Conservation (phyloP, 345 rosid species). For the Nephelium lappaceum region DNA sequence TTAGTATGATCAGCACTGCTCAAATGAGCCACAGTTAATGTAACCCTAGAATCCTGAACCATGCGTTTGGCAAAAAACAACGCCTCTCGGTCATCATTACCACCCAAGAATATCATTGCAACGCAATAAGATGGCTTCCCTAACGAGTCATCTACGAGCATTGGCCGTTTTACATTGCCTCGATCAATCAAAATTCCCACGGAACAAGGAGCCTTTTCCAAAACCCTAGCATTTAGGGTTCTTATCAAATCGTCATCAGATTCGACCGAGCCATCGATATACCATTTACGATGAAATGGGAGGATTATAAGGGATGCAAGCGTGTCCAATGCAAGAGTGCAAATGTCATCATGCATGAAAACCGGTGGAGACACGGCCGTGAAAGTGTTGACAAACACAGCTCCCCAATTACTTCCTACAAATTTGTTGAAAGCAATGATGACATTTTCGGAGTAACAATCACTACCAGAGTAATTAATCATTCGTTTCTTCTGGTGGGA, state of each 20-base stretch:
- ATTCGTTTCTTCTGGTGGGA: slow-evolving; percentile 45
- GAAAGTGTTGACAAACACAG: slow-evolving; percentile 19
- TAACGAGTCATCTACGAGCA: slow-evolving; percentile 3
- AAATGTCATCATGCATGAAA: slow-evolving; percentile 62
- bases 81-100: slow-evolving; percentile 66
- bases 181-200: slow-evolving; percentile 51
- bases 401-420: slow-evolving; percentile 12
- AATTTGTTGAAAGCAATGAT: slow-evolving; percentile 33
- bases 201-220: slow-evolving; percentile 61
- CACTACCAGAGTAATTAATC: not conserved
- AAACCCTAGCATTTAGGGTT: slow-evolving; percentile 48
- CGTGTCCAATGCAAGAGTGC: slow-evolving; percentile 57
- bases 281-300: slow-evolving; percentile 62
- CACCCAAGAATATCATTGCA: slow-evolving; percentile 59
- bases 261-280: slow-evolving; percentile 29
- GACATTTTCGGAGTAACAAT: slow-evolving; percentile 43
- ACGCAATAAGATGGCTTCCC: not conserved
- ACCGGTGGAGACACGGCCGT: slow-evolving; percentile 35
- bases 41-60: slow-evolving; percentile 33
- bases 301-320: slow-evolving; percentile 48
- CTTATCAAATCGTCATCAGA: slow-evolving; percentile 34
- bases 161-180: slow-evolving; percentile 14
- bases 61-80: slow-evolving; percentile 49
- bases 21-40: slow-evolving; percentile 39
- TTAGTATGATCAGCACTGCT: slow-evolving; percentile 1